Conservation (phyloP, 352 stramenopile species). For the Phytophthora vignae region DNA sequence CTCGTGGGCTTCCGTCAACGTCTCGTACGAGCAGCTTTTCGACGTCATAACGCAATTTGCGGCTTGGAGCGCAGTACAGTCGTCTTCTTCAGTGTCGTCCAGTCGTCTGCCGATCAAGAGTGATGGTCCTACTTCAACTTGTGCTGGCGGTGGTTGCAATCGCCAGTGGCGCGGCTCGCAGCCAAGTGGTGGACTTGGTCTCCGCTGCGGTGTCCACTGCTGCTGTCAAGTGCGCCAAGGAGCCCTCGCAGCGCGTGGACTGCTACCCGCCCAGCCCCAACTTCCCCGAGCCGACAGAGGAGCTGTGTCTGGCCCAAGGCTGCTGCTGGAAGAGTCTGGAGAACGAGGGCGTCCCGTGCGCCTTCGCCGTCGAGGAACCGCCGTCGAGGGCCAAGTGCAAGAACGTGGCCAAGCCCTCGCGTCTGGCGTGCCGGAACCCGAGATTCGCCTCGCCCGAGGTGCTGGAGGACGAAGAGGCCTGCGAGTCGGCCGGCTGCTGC, state of each 20-base stretch:
- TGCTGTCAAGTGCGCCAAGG: constrained; percentile 34
- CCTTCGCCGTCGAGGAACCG: constrained; percentile 48
- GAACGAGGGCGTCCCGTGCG: constrained; percentile 66
- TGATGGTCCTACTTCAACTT: constrained; percentile 36
- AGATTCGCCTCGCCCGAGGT: constrained; percentile 49
- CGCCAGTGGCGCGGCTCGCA: background rate
- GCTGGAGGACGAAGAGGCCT: constrained; percentile 42
- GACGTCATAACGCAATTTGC: constrained; percentile 40
- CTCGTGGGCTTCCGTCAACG: background rate
- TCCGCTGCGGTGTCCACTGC: constrained; percentile 15
- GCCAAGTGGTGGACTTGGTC: constrained; percentile 11
- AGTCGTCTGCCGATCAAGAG: constrained; percentile 11
- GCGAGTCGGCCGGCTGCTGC: constrained; percentile 73
- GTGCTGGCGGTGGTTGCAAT: constrained; percentile 20
- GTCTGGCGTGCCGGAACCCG: constrained; percentile 81
- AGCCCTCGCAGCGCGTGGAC: constrained; percentile 57
- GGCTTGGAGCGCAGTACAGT: constrained; percentile 9
- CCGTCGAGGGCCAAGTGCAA: constrained; percentile 38
- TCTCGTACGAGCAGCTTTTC: background rate
- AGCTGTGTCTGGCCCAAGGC: constrained; percentile 82
- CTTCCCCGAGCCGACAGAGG: constrained; percentile 79
- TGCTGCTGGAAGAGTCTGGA: constrained; percentile 84
- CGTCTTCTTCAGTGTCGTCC: background rate
- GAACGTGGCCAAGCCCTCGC: constrained; percentile 47
- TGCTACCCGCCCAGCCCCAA: constrained; percentile 71